These are phyloP conservation scores for Chlorella sp. DNA, from an alignment of 139 green algal species.

Conservation along the genomic window DNA sequence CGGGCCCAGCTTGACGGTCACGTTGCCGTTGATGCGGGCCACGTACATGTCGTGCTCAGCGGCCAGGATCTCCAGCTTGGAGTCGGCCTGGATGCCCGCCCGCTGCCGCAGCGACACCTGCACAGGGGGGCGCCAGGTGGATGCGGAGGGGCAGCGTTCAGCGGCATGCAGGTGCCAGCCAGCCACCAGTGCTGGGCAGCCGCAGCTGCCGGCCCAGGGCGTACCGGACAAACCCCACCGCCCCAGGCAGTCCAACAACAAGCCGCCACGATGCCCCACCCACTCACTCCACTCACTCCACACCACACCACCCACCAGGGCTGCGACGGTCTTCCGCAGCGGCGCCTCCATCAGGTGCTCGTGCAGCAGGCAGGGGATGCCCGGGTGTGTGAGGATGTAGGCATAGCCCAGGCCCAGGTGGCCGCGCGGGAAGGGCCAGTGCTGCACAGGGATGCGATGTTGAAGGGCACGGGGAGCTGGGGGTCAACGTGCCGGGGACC, in stretches of 20 bases:
- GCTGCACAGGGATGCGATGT: not conserved
- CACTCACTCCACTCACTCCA: too few relatives aligned
- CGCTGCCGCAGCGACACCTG: not conserved
- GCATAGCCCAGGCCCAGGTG: conserved; percentile 82
- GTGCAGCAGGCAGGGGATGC: conserved; percentile 49
- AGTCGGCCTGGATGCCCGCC: not conserved
- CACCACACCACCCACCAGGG: not conserved
- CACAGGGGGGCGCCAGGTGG: not conserved
- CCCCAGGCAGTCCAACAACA: too few relatives aligned
- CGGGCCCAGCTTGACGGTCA: conserved; percentile 70
- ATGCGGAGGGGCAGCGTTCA: too few relatives aligned
- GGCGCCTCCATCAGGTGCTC: not conserved
- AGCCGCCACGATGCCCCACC: too few relatives aligned
- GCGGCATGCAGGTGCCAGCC: too few relatives aligned
- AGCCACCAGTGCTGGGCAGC: too few relatives aligned
- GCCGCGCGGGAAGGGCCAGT: conserved; percentile 83
- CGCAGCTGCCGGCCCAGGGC: too few relatives aligned
- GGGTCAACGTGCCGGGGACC: too few relatives aligned
- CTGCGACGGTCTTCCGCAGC: not conserved
- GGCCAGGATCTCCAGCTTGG: conserved; percentile 70
- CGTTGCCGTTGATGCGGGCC: conserved; percentile 81
- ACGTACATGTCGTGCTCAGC: conserved; percentile 79
- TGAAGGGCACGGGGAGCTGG: too few relatives aligned
- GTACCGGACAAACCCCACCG: too few relatives aligned
- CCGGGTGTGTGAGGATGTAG: conserved; percentile 96